Conservation (phyloP, 2,329 filamentous ascomycete species). For the Aciculosporium take region DNA sequence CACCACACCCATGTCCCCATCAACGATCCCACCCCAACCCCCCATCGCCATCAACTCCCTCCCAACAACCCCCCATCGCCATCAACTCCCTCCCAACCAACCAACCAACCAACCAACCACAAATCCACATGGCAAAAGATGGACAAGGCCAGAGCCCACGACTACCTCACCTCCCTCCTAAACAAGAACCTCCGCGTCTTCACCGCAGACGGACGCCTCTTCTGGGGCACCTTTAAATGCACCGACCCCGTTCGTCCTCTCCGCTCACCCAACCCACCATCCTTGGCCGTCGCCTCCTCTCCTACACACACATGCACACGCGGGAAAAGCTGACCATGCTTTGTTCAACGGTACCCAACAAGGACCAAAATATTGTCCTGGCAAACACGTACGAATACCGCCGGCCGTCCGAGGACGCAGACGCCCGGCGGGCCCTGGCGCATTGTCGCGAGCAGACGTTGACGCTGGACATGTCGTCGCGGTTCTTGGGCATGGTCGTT, state of each 20-base stretch:
- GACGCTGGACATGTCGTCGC: conserved; percentile 61
- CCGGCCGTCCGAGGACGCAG: conserved; percentile 45
- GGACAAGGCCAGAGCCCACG: conserved; percentile 37
- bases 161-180: conserved; percentile 51
- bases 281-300: too few relatives aligned
- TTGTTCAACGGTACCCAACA: conserved; percentile 1
- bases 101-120: background rate
- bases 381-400: conserved; percentile 82
- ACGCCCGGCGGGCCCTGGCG: conserved; percentile 21
- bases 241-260: conserved; percentile 66
- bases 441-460: conserved; percentile 28
- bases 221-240: conserved; percentile 84
- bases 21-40: too few relatives aligned
- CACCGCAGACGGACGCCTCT: conserved; percentile 73
- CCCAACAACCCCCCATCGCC: background rate
- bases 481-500: conserved; percentile 80
- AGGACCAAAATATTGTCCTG: conserved; percentile 85
- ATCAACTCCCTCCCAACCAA: background rate
- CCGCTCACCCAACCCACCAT: too few relatives aligned
- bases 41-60: background rate
- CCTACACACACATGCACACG: too few relatives aligned
- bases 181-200: conserved; percentile 68
- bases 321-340: too few relatives aligned
- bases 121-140: conserved; percentile 15
- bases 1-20: background rate